These are phyloP conservation scores for Porodaedalea pini DNA, from an alignment of 1,284 basidiomycete genomes.

Conservation along the genomic window DNA sequence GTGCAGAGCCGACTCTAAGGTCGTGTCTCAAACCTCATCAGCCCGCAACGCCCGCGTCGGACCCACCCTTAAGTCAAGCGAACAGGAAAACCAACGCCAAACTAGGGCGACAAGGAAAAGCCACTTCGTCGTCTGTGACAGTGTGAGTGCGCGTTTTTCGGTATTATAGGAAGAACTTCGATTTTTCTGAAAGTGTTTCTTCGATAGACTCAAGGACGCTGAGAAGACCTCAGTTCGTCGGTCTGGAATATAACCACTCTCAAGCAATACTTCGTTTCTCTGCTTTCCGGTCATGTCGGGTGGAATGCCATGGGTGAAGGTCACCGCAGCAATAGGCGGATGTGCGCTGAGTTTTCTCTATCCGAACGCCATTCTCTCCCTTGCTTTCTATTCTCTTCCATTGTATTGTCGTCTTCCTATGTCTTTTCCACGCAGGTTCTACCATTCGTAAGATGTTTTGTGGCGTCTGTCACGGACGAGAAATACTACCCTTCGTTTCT, in stretches of 20 bases:
- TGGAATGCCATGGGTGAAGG: slow-evolving; percentile 20
- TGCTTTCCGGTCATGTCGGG: slow-evolving; percentile 8
- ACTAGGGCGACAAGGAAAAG: too few species aligned
- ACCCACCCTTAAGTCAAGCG: too few species aligned
- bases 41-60: too few species aligned
- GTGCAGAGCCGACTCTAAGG: too few species aligned
- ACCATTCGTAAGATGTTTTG: not conserved
- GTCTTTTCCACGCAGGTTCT: not conserved
- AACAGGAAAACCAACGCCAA: too few species aligned
- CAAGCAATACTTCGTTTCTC: not conserved
- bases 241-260: not conserved
- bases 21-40: too few species aligned
- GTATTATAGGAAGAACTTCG: too few species aligned
- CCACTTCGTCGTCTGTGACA: too few species aligned
- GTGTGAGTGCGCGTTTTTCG: too few species aligned
- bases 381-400: not conserved
- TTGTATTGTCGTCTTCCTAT: not conserved
- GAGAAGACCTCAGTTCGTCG: not conserved
- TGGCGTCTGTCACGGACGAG: not conserved
- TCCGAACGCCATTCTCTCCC: not conserved
- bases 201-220: too few species aligned
- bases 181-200: not conserved
- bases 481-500: too few species aligned
- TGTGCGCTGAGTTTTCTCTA: slow-evolving; percentile 4
- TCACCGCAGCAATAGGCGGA: slow-evolving; percentile 14